A percentile compares a stretch with the other conserved stretches of the same genome.
Conservation (phyloP, 192 early-diverging fungal species). For the Gamsiella multidivaricata region DNA sequence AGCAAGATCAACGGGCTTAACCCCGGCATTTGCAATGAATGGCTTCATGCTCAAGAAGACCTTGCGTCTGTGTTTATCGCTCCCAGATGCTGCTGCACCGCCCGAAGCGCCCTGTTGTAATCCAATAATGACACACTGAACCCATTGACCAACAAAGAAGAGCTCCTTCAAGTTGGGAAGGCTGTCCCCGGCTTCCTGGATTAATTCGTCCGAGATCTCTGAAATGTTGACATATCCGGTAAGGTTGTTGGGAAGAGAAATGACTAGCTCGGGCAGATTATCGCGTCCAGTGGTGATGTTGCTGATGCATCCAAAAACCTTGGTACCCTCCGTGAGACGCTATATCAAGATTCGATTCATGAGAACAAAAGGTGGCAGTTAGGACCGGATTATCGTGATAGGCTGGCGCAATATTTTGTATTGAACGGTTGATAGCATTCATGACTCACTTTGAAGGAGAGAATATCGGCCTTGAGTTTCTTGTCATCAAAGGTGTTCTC, state of each 20-base stretch:
- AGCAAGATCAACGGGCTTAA: constrained; percentile 72
- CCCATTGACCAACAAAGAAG: constrained; percentile 87
- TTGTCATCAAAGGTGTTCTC: constrained; percentile 42
- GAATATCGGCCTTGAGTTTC: constrained; percentile 55
- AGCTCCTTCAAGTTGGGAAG: constrained; percentile 75
- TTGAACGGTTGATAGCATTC: no score
- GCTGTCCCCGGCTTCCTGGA: constrained; percentile 71
- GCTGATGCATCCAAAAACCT: constrained; percentile 81
- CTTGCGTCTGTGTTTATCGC: constrained; percentile 61
- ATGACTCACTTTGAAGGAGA: constrained; percentile 67
- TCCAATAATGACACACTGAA: constrained; percentile 77
- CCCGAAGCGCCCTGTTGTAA: constrained; percentile 55
- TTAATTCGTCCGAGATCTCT: constrained; percentile 82
- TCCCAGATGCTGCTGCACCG: constrained; percentile 34
- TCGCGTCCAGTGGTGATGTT: constrained; percentile 72
- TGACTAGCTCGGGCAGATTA: constrained; percentile 72
- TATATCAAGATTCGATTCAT: constrained; percentile 21
- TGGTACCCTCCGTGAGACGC: constrained; percentile 78
- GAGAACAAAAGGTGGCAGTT: no score
- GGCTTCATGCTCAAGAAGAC: constrained; percentile 86
- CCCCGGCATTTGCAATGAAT: constrained; percentile 77
- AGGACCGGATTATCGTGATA: no score
- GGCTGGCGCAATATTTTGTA: no score
- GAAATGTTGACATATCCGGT: constrained; percentile 87
- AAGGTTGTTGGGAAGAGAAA: constrained; percentile 89